Evolutionary conservation across 2,329 filamentous ascomycete genomes (phyloP).

Genomic region (Endoconidiophora polonica): DNA sequence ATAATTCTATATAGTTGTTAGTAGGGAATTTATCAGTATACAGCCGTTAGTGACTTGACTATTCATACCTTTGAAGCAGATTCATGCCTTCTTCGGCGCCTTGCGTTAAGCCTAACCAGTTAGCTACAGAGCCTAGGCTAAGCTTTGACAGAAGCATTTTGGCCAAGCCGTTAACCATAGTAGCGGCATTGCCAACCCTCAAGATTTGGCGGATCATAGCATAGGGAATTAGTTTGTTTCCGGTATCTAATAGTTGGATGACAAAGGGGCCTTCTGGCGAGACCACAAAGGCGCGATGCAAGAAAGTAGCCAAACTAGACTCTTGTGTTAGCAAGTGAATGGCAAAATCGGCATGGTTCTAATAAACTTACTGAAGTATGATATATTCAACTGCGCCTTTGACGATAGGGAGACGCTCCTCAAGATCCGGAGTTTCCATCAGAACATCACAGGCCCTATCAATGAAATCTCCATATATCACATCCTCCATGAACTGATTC

Average conservation of each 20-base stretch:
- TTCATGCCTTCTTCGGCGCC: constrained; percentile 67
- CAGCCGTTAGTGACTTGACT: not conserved
- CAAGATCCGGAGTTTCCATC: constrained; percentile 42
- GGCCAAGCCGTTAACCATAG: constrained; percentile 65
- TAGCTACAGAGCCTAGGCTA: constrained; percentile 56
- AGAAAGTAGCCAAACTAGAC: constrained; percentile 49
- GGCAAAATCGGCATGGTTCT: not conserved
- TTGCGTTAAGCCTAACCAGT: constrained; percentile 60
- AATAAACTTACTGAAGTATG: constrained; percentile 45
- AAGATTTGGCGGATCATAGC: constrained; percentile 55
- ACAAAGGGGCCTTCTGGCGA: constrained; percentile 63
- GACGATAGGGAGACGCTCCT: constrained; percentile 44
- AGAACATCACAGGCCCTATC: constrained; percentile 48
- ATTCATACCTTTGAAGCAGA: constrained; percentile 41
- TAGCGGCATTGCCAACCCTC: constrained; percentile 60
- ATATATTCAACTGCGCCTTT: constrained; percentile 48
- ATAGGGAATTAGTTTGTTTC: constrained; percentile 57
- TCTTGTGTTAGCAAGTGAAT: not conserved
- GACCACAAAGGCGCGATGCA: constrained; percentile 56
- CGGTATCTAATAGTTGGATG: constrained; percentile 51
- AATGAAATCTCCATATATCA: constrained; percentile 52
- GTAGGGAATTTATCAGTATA: not conserved
- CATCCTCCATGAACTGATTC: constrained; percentile 46
- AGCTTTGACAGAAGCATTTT: constrained; percentile 61
- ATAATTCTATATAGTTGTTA: constrained; percentile 40